phyloP scores from a whole-genome alignment of 352 stramenopile genomes.

The Phytophthora citrophthora region DNA sequence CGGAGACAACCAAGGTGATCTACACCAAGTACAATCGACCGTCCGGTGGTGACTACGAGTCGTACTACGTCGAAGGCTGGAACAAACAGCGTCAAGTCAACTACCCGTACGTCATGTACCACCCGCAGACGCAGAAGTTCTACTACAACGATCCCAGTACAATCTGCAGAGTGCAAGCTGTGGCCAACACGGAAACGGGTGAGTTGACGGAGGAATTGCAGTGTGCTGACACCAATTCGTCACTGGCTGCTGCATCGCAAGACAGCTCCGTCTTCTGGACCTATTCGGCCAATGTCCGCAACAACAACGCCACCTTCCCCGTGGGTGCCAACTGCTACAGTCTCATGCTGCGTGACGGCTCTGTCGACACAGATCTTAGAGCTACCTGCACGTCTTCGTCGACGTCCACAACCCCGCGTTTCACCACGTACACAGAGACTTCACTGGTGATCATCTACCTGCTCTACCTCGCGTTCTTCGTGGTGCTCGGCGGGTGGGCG shows the following conservation, averaged over 20 bases:
- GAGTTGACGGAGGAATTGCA: slow-evolving; percentile 39
- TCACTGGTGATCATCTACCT: slow-evolving; percentile 39
- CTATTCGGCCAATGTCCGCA: slow-evolving; percentile 42
- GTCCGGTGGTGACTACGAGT: slow-evolving; percentile 32
- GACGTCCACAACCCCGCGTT: slow-evolving; percentile 13
- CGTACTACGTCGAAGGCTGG: slow-evolving; percentile 46
- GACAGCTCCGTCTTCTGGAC: slow-evolving; percentile 51
- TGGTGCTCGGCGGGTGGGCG: slow-evolving; percentile 27
- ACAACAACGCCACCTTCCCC: slow-evolving; percentile 62
- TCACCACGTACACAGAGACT: slow-evolving; percentile 32
- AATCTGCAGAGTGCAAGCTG: slow-evolving; percentile 38
- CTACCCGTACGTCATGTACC: slow-evolving; percentile 41
- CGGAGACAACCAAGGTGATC: slow-evolving; percentile 29
- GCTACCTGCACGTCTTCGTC: slow-evolving; percentile 20
- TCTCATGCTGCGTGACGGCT: slow-evolving; percentile 33
- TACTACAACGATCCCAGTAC: slow-evolving; percentile 37
- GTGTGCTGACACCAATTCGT: slow-evolving; percentile 40
- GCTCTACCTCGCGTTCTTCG: slow-evolving; percentile 40
- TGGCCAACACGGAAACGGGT: slow-evolving; percentile 26
- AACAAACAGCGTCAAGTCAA: slow-evolving; percentile 43
- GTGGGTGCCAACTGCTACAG: slow-evolving; percentile 46
- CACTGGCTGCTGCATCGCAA: slow-evolving; percentile 32
- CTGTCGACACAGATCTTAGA: slow-evolving; percentile 25
- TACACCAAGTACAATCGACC: slow-evolving; percentile 49
- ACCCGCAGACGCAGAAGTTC: slow-evolving; percentile 36